Evolutionary conservation across 768 basidiomycete genomes (phyloP).

Genomic region (Pleurotus sapidus): DNA sequence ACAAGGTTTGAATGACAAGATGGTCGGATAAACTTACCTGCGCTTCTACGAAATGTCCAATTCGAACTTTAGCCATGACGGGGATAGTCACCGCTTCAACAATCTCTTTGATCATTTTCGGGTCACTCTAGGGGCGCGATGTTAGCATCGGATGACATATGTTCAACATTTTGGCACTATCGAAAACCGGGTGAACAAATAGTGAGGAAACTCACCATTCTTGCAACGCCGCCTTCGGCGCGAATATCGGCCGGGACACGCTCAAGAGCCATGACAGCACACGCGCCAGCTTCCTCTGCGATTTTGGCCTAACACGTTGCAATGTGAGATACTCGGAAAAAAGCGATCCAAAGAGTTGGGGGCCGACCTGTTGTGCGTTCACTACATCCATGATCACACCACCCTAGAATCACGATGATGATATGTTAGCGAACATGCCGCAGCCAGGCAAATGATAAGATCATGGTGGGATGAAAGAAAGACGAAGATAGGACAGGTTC

Average conservation of each 20-base stretch:
- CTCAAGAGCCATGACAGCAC: constrained; percentile 97
- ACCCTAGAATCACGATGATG: constrained; percentile 39
- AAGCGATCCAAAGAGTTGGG: constrained; percentile 7
- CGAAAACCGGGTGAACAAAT: neutral
- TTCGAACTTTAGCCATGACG: constrained; percentile 95
- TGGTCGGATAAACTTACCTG: constrained; percentile 47
- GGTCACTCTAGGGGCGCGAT: constrained; percentile 68
- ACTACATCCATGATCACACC: constrained; percentile 97
- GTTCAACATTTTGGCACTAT: neutral
- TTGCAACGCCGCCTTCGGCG: constrained; percentile 86
- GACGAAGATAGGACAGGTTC: neutral
- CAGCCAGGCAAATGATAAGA: constrained; percentile 8
- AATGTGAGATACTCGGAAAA: neutral
- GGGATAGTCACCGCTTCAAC: constrained; percentile 94
- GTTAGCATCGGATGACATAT: constrained; percentile 13
- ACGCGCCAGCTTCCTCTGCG: constrained; percentile 96
- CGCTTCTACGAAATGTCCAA: constrained; percentile 97
- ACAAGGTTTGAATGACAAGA: no score
- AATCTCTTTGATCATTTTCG: constrained; percentile 95
- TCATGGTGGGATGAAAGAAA: constrained; percentile 6
- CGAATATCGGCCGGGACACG: constrained; percentile 96
- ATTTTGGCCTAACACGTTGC: constrained; percentile 69
- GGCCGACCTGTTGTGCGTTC: constrained; percentile 57
- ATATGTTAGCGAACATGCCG: neutral
- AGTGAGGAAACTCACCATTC: constrained; percentile 67